Base-by-base conservation (phyloP, 306 rosid genomes). In the Gillenia trifoliata region DNA sequence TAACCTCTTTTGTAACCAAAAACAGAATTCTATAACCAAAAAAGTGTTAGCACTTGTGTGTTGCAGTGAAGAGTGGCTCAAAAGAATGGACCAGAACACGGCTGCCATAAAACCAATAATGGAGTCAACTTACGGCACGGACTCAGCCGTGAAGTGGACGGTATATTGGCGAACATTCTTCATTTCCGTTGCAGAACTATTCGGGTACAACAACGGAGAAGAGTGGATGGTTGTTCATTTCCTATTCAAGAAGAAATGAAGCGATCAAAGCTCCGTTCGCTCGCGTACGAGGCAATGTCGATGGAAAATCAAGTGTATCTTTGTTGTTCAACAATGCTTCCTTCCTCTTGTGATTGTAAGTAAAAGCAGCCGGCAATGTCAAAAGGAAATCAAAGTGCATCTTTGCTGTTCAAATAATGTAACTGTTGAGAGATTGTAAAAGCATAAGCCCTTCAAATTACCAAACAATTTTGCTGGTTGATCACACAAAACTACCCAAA, bases 41-140 rank as follows among this genome's bases (percentile, higher is more conserved):
- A 60, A 72, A 34, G n/a, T 20, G 20, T 25, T 72, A 64, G 74
- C 22, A 13, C 11, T 75, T 68, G 34, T 31, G 16, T 73, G 8
- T 78, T 82, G 83, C 93, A 94, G 97, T 80, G 98, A 94, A 81
- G 98, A 94, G 80, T 94, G 98, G 97, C 96, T 88, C 13, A 94
- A 90, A 75, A 91, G 97, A 83, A 88, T 94, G 96, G 95, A 94
- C 81, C 11, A 79, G 73, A 87, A 74, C 43, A 33, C 38, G 76
- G 49, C 65, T 56, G 47, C 81, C 52, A 83, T 92, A 78, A 88
- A 85, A 85, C 93, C 96, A 55, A 87, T 90, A 13, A 94, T 94
- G 95, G 91, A 87, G 73, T 82, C 96, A 52, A 94, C 91, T 36
- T 94, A 93, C 25, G 95, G 97, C 57, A 91, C 86, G 81, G 90